Evolutionary conservation across 202 grass and related monocot genomes (phyloP), one percentile per base, ranked within the genome.

Genomic region (Zoysia matrella): DNA sequence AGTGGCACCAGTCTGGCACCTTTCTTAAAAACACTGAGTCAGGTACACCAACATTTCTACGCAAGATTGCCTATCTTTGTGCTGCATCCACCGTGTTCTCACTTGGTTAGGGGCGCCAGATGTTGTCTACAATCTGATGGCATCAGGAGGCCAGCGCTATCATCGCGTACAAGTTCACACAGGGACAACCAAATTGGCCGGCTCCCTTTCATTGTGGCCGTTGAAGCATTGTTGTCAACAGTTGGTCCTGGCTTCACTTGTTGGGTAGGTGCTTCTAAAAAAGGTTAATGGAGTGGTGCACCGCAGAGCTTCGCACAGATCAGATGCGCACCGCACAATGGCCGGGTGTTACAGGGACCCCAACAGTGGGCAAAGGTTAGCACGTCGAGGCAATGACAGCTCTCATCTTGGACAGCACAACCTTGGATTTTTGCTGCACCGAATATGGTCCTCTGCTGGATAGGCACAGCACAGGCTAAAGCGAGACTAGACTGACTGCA

Each of bases 181-280:
- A 89, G 68, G 74, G 83, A 40, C 74, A 86, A 73, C 83, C 83
- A 83, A 86, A 82, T 86, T 89, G 83, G 79, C 74, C 50, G 83
- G 79, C 79, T 78, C 73, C 75, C 75, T 81, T 86, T 83, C 47
- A 82, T 89, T 73, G 74, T 74, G 88, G 79, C 56, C 54, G 79
- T 86, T 86, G 88, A 82, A 78, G 88, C 53, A 69, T 89, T 89
- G 79, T 86, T 83, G 74, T 89, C 79, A 70, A 47, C 45, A 47
- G 45, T 47, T 80, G 88, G 80, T 77, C 88, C 84, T 87, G 76
- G 4, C 84, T 76, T 90, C 80, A 87, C 84, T 87, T 71, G 84
- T 76, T 77, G 71, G 84, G 66, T 90, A 66, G 88, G 75, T 64
- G 74, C 68, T 75, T 51, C 70, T 75, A 74, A 47, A 65, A 75